Conservation (phyloP, 1,284 basidiomycete genomes). For the Rhizoctonia solani region DNA sequence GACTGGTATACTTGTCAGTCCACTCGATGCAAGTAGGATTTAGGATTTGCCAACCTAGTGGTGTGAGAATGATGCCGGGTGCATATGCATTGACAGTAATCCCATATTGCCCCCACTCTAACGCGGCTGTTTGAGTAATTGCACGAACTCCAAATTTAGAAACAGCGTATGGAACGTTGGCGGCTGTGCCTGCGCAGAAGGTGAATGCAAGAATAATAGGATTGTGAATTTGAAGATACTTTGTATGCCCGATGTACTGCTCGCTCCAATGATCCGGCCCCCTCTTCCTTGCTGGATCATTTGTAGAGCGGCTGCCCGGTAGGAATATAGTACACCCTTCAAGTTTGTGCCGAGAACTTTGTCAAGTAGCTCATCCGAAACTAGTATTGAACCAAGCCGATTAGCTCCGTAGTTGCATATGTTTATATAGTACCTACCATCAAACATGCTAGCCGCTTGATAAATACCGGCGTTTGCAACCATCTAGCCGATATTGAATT, state of each 20-base stretch:
- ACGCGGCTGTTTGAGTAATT: constrained; percentile 42
- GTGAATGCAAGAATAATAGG: neutral
- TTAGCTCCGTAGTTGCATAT: neutral
- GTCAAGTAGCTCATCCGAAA: constrained; percentile 42
- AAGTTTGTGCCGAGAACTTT: constrained; percentile 45
- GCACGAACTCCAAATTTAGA: constrained; percentile 45
- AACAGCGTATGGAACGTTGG: constrained; percentile 34
- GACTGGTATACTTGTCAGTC: neutral
- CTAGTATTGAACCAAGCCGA: constrained; percentile 35
- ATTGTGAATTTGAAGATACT: neutral
- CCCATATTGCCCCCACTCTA: constrained; percentile 40
- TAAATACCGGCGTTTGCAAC: constrained; percentile 43
- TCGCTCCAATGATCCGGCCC: constrained; percentile 48
- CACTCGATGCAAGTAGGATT: neutral
- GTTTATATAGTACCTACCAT: constrained; percentile 35
- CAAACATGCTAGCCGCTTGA: constrained; percentile 17
- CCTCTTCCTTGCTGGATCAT: constrained; percentile 48
- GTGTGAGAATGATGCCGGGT: constrained; percentile 36
- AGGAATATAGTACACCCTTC: constrained; percentile 48
- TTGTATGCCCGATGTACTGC: neutral
- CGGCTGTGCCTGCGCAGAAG: neutral
- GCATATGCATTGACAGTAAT: constrained; percentile 39
- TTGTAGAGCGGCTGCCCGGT: constrained; percentile 47
- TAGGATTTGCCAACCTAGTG: constrained; percentile 13
- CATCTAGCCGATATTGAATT: constrained; percentile 37